Evolutionary conservation across 192 early-diverging fungal species (phyloP).

Genomic region (Phycomyces nitens): DNA sequence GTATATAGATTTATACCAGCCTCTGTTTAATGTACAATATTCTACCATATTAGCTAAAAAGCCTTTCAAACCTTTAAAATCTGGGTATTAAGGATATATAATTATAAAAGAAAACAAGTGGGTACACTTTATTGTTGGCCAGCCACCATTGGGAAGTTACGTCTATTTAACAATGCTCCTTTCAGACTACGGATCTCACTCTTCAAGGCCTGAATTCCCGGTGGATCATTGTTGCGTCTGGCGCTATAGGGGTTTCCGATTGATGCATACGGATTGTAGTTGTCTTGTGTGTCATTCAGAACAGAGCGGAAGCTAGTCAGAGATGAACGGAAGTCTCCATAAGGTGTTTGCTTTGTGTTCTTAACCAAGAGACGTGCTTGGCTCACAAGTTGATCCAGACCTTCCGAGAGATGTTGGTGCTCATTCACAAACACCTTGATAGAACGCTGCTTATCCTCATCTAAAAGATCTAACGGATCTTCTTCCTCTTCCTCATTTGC

Average conservation of each 20-base stretch:
- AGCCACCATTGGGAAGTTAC: conserved; percentile 39
- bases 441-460: conserved; percentile 8
- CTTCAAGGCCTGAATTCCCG: conserved; percentile 37
- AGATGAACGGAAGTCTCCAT: not conserved
- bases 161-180: conserved; percentile 43
- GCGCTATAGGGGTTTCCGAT: not conserved
- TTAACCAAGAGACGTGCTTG: not conserved
- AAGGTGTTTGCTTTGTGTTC: not conserved
- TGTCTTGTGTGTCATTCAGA: not conserved
- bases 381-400: not conserved
- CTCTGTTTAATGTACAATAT: too few species aligned
- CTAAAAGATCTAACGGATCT: not conserved
- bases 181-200: conserved; percentile 48
- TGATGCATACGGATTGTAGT: not conserved
- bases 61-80: too few species aligned
- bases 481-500: conserved; percentile 3
- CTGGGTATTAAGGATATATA: too few species aligned
- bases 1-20: too few species aligned
- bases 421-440: conserved; percentile 9
- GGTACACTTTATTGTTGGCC: too few species aligned
- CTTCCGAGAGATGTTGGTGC: not conserved
- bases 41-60: too few species aligned
- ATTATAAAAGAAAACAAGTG: too few species aligned
- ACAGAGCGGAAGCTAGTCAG: not conserved
- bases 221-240: conserved; percentile 3